A percentile compares a stretch with the other conserved stretches of the same genome.
Conservation (phyloP, 1,284 basidiomycete genomes). For the Leucoagaricus sp. region DNA sequence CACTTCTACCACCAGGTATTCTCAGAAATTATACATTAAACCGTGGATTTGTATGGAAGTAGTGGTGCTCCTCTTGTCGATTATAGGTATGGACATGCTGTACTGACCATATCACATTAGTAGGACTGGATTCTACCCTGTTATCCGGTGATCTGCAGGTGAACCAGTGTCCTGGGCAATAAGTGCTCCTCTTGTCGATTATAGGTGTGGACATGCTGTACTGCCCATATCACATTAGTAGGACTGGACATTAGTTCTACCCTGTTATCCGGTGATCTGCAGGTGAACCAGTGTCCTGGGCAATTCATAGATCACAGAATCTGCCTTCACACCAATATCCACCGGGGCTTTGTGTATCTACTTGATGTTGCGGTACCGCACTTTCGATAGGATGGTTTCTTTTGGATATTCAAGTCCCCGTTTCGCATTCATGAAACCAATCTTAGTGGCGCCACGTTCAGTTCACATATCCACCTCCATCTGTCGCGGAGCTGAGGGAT, state of each 20-base stretch:
- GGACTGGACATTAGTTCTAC: background rate
- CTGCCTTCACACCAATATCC: background rate
- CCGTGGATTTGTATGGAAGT: no score
- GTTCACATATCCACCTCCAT: background rate
- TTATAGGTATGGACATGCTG: background rate
- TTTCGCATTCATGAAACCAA: background rate
- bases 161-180: background rate
- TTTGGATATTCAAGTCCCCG: background rate
- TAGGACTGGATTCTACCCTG: background rate
- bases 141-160: background rate
- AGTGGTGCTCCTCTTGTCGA: background rate
- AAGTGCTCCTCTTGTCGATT: background rate
- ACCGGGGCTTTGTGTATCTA: background rate
- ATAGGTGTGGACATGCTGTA: background rate
- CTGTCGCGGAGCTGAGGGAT: background rate
- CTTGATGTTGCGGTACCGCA: background rate
- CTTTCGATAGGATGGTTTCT: constrained; percentile 5
- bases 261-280: background rate
- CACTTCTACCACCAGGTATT: no score
- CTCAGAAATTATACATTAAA: no score
- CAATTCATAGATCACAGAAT: background rate
- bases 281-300: background rate
- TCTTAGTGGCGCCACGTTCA: background rate
- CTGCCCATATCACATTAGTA: background rate
- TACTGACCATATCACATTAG: background rate